These are phyloP conservation scores for Phytophthora ohioensis DNA, from an alignment of 352 stramenopile genomes.

Conservation along the genomic window DNA sequence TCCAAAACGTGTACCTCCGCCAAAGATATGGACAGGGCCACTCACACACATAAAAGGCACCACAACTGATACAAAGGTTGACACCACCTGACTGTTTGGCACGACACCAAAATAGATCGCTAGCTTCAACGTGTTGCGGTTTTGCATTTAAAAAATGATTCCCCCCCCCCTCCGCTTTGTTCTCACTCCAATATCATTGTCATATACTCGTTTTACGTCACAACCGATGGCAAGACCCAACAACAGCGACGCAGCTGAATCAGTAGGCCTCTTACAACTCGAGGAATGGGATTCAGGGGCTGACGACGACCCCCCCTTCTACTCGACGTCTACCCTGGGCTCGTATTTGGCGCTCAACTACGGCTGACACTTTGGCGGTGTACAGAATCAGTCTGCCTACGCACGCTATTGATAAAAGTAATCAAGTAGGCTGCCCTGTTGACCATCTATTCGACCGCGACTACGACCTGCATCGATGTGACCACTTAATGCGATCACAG, in stretches of 20 bases:
- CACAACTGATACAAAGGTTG: no score
- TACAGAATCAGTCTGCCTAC: background rate
- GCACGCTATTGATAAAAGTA: background rate
- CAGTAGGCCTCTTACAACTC: background rate
- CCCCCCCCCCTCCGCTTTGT: no score
- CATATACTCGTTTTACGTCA: background rate
- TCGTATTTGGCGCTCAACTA: background rate
- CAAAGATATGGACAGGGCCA: no score
- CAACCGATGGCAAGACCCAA: background rate
- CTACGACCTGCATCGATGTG: background rate
- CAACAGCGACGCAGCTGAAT: background rate
- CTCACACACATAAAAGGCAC: no score
- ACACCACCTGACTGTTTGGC: no score
- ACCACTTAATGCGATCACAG: background rate
- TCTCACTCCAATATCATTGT: no score
- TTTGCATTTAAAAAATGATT: background rate
- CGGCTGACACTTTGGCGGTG: background rate
- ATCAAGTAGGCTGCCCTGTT: background rate
- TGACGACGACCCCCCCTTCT: background rate
- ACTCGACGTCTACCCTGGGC: background rate
- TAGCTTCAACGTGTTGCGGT: background rate
- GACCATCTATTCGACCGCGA: background rate
- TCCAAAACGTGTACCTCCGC: no score
- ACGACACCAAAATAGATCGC: slow-evolving; percentile 6
- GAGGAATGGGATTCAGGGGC: background rate